A percentile compares a stretch with the other conserved stretches of the same genome.
Evolutionary conservation across 129 eudicot genomes (phyloP).

Genomic region (Flaveria brownii): DNA sequence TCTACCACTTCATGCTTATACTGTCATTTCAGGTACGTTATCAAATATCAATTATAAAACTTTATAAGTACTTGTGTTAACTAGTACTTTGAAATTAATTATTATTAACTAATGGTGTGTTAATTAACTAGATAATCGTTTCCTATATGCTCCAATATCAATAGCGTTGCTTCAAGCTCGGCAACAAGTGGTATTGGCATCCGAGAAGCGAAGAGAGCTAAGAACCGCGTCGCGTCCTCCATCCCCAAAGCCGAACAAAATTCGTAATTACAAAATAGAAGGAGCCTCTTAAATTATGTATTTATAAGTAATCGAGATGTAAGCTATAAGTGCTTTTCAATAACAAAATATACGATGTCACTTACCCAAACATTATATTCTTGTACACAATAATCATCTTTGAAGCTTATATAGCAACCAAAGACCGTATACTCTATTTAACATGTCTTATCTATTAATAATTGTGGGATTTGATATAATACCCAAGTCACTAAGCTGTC

Average conservation of each 20-base stretch:
- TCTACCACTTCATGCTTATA: conserved; percentile 5
- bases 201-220: conserved; percentile 23
- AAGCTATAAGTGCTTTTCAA: not conserved
- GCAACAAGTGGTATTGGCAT: conserved; percentile 6
- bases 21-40: conserved; percentile 21
- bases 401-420: not conserved
- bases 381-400: not conserved
- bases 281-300: not conserved
- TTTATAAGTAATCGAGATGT: not conserved
- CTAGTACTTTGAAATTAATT: no score
- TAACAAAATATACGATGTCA: not conserved
- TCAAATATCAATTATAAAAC: not conserved
- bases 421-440: not conserved
- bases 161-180: conserved; percentile 30
- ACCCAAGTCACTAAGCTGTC: no score
- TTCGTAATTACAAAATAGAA: not conserved
- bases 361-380: not conserved
- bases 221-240: conserved; percentile 32
- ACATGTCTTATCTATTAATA: not conserved
- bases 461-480: no score
- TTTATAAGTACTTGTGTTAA: not conserved
- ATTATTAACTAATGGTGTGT: conserved; percentile 12
- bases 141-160: not conserved
- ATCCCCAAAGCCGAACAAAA: conserved; percentile 27
- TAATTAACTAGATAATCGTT: conserved; percentile 11